These are phyloP conservation scores for Actinidia arguta DNA, from an alignment of 179 eudicot genomes.

Conservation along the genomic window DNA sequence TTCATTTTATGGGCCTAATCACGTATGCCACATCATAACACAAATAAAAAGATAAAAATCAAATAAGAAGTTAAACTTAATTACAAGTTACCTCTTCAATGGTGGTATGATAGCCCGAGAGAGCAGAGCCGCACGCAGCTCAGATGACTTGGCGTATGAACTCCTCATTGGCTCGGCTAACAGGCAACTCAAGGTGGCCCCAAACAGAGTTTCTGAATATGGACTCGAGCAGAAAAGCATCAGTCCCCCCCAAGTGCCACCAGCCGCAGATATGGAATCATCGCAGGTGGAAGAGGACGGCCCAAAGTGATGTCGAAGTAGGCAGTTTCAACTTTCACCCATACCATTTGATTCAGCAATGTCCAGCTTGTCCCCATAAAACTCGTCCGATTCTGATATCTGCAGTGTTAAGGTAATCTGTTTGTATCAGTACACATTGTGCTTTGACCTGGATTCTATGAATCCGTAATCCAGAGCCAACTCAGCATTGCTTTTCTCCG, in stretches of 20 bases:
- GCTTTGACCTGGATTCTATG: slow-evolving; percentile 66
- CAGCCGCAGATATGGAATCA: slow-evolving; percentile 88
- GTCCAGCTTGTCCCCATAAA: slow-evolving; percentile 90
- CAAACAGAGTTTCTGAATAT: slow-evolving; percentile 79
- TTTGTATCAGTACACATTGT: slow-evolving; percentile 74
- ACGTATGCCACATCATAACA: no score
- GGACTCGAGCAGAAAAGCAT: slow-evolving; percentile 91
- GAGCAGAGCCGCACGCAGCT: slow-evolving; percentile 76
- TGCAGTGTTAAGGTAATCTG: slow-evolving; percentile 85
- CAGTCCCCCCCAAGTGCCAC: slow-evolving; percentile 87
- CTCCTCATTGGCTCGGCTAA: slow-evolving; percentile 88
- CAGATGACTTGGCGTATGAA: slow-evolving; percentile 78
- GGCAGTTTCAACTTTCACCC: slow-evolving; percentile 71
- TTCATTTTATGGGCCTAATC: no score
- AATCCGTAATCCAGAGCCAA: slow-evolving; percentile 96
- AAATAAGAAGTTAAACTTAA: not conserved
- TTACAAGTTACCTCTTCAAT: slow-evolving; percentile 70
- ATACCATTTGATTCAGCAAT: slow-evolving; percentile 86
- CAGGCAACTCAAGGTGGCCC: slow-evolving; percentile 83
- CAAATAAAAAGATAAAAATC: not conserved
- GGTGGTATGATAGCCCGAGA: slow-evolving; percentile 77
- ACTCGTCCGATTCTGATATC: slow-evolving; percentile 82
- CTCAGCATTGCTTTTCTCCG: slow-evolving; percentile 91
- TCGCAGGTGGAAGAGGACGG: slow-evolving; percentile 64
- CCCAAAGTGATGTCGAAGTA: slow-evolving; percentile 85